Evolutionary conservation across 192 early-diverging fungal genomes (phyloP), one percentile per base, ranked within the genome.

Genomic region (Chytriomyces sp.): DNA sequence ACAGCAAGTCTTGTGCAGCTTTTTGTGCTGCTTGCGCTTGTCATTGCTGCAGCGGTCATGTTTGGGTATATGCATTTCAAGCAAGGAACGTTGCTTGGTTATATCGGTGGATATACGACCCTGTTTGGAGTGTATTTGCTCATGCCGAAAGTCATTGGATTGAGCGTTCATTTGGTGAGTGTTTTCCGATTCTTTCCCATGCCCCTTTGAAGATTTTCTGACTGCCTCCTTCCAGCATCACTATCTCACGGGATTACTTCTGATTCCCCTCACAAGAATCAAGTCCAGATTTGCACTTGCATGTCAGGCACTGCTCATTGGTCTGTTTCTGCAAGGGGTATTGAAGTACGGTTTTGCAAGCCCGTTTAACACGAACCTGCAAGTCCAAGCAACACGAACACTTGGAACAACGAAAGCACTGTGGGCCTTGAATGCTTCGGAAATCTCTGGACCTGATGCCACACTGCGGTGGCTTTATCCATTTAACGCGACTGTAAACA

Each of bases 291-390:
- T 57, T 20, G 53, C 53, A 20, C 20, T 57, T 13, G 53, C 53
- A n/a, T n/a, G 13, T 3, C 53, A 57, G 20, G 53, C 53, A 57
- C 53, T 57, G 1, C 53, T 57, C 16, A 13, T 57, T n/a, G 53
- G 53, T 57, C 1, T 57, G 16, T 57, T 57, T 57, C 53, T 57
- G 16, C 80, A 78, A 46, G 82, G 82, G 10, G 66, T 83, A 2
- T 48, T 76, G 20, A 69, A 79, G 26, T 83, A 76, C 66, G 82
- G 82, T 8, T 73, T 77, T 23, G 82, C 78, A 4, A 73, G 69
- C 1, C 82, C 82, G 0, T 77, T 83, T 50, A 79, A 80, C 61
- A 83, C 82, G 6, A 16, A 75, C 1, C 69, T 83, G 57, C 75
- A 83, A 71, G 72, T 61, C 7, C 20, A 60, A 13, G 72, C 57